Conservation (phyloP, 257 asterid genomes). For the Thymus mandschuricus region DNA sequence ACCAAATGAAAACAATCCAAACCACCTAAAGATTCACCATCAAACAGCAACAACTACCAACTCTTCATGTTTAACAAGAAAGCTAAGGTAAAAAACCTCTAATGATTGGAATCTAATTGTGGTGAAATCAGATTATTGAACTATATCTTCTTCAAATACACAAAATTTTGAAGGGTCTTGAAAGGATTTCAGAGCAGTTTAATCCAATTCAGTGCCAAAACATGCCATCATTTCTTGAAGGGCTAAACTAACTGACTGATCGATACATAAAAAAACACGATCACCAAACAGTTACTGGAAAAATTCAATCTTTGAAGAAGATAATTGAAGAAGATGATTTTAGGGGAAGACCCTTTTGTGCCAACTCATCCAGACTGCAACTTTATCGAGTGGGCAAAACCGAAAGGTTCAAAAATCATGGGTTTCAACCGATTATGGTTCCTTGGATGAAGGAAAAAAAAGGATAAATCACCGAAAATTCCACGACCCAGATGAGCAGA, state of each 20-base stretch:
- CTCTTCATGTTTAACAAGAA: slow-evolving; percentile 10
- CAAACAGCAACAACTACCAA: slow-evolving; percentile 29
- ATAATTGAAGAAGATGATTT: slow-evolving; percentile 28
- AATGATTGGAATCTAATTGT: slow-evolving; percentile 16
- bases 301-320: slow-evolving; percentile 9
- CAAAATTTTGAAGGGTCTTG: slow-evolving; percentile 22
- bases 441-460: slow-evolving; percentile 28
- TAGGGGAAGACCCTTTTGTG: slow-evolving; percentile 30
- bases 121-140: slow-evolving; percentile 28
- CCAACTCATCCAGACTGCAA: slow-evolving; percentile 33
- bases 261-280: slow-evolving; percentile 13
- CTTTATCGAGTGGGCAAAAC: slow-evolving; percentile 30
- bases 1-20: slow-evolving; percentile 36
- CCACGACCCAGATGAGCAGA: slow-evolving; percentile 2
- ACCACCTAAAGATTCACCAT: slow-evolving; percentile 25
- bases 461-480: slow-evolving; percentile 25
- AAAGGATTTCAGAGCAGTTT: slow-evolving; percentile 12
- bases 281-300: slow-evolving; percentile 6
- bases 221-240: slow-evolving; percentile 22
- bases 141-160: slow-evolving; percentile 19
- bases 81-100: slow-evolving; percentile 18
- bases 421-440: slow-evolving; percentile 25
- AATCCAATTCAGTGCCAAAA: slow-evolving; percentile 18
- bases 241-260: background rate
- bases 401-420: slow-evolving; percentile 26